Evolutionary conservation across 768 basidiomycete species (phyloP).

Genomic region (Lentinus tigrinus): DNA sequence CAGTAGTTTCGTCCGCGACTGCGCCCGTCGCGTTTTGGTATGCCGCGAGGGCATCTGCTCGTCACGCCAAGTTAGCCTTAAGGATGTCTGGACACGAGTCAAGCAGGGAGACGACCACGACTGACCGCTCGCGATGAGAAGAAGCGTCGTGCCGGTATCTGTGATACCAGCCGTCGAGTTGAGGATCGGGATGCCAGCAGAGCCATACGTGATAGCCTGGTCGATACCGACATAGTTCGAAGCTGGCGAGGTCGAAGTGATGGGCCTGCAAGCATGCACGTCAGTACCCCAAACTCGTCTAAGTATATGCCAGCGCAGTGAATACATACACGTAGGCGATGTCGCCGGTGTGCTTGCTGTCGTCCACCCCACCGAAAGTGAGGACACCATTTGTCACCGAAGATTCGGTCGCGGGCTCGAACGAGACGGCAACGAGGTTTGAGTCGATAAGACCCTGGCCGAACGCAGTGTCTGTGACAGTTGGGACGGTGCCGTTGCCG

Average conservation of each 20-base stretch:
- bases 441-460: constrained; percentile 23
- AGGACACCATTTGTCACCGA: constrained; percentile 28
- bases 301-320: not conserved
- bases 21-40: constrained; percentile 34
- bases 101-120: not conserved
- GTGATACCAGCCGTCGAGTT: constrained; percentile 31
- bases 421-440: constrained; percentile 27
- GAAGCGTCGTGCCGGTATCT: constrained; percentile 38
- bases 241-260: constrained; percentile 26
- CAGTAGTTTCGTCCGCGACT: constrained; percentile 32
- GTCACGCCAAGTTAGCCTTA: not conserved
- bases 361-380: constrained; percentile 32
- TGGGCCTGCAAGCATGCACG: constrained; percentile 14
- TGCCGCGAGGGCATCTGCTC: constrained; percentile 27
- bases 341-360: constrained; percentile 25
- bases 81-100: not conserved
- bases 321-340: constrained; percentile 25
- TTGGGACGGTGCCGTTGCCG: constrained; percentile 22
- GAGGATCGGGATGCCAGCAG: constrained; percentile 20
- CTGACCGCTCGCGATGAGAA: constrained; percentile 30
- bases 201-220: constrained; percentile 25
- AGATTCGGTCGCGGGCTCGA: constrained; percentile 21
- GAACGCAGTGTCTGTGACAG: constrained; percentile 36
- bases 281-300: not conserved
- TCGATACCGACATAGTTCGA: constrained; percentile 30